These are phyloP conservation scores for Podosphaera xanthii DNA, from an alignment of 2,329 filamentous ascomycete species.

Conservation along the genomic window DNA sequence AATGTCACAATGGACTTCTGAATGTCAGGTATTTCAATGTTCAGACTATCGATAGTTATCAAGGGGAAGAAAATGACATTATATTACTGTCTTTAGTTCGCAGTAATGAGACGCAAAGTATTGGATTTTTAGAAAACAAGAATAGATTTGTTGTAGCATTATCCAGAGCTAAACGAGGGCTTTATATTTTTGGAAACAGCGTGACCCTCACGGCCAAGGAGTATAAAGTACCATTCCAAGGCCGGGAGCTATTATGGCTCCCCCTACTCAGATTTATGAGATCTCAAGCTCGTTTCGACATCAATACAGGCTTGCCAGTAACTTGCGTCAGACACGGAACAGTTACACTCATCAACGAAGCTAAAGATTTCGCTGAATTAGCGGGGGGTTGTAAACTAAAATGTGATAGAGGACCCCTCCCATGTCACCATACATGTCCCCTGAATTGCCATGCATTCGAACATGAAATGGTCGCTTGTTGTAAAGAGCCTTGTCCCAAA, in stretches of 20 bases:
- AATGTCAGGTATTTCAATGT: conserved; percentile 26
- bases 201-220: conserved; percentile 19
- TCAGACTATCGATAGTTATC: conserved; percentile 69
- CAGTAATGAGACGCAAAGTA: conserved; percentile 31
- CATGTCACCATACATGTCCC: conserved; percentile 14
- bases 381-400: conserved; percentile 27
- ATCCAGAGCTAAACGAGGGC: conserved; percentile 50
- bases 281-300: conserved; percentile 16
- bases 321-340: conserved; percentile 35
- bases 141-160: conserved; percentile 36
- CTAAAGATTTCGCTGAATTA: conserved; percentile 28
- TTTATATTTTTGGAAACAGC: conserved; percentile 70
- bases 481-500: conserved; percentile 9
- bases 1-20: conserved; percentile 20
- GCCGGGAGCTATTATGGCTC: conserved; percentile 12
- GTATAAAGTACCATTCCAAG: conserved; percentile 3
- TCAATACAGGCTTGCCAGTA: conserved; percentile 30
- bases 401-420: conserved; percentile 20
- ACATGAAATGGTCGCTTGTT: conserved; percentile 9
- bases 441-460: conserved; percentile 13
- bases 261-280: conserved; percentile 20
- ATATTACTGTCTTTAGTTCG: conserved; percentile 62
- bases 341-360: conserved; percentile 26
- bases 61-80: conserved; percentile 76
- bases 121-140: conserved; percentile 51